These are phyloP conservation scores for Achaetomiella virescens DNA, from an alignment of 495 filamentous ascomycete species.

Conservation along the genomic window DNA sequence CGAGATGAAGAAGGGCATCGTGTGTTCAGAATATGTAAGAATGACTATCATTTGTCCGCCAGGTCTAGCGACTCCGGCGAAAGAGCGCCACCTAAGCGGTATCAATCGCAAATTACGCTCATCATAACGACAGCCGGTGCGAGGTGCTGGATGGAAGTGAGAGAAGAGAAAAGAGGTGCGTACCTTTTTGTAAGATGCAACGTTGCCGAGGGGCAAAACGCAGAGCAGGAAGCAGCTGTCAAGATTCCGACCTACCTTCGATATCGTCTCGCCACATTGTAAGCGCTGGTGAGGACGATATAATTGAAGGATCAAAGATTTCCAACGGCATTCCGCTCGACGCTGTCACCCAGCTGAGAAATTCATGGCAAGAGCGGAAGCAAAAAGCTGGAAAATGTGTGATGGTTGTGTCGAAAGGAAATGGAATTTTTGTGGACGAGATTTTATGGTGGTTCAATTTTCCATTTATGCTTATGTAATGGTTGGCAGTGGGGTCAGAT, in stretches of 20 bases:
- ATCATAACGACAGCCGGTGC: conserved; percentile 18
- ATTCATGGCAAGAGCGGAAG: no score
- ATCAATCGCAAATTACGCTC: conserved; percentile 35
- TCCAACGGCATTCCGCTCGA: background rate
- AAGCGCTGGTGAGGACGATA: background rate
- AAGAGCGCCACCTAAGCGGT: conserved; percentile 25
- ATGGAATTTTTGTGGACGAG: no score
- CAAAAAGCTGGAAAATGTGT: no score
- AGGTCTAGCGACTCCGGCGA: conserved; percentile 29
- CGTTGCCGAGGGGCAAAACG: background rate
- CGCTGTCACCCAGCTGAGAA: background rate
- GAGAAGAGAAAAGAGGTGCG: background rate
- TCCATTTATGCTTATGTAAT: no score
- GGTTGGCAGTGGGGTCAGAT: no score
- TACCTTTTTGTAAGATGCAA: conserved; percentile 2
- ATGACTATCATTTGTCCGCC: conserved; percentile 26
- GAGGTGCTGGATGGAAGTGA: background rate
- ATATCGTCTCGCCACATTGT: background rate
- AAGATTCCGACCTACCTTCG: background rate
- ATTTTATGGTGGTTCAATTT: no score
- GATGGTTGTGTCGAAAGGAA: no score
- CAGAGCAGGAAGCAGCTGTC: background rate
- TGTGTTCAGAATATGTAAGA: conserved; percentile 33
- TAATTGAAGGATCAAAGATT: background rate
- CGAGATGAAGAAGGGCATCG: background rate